Evolutionary conservation across 1,284 basidiomycete species (phyloP).

Genomic region (Volvariella volvacea): DNA sequence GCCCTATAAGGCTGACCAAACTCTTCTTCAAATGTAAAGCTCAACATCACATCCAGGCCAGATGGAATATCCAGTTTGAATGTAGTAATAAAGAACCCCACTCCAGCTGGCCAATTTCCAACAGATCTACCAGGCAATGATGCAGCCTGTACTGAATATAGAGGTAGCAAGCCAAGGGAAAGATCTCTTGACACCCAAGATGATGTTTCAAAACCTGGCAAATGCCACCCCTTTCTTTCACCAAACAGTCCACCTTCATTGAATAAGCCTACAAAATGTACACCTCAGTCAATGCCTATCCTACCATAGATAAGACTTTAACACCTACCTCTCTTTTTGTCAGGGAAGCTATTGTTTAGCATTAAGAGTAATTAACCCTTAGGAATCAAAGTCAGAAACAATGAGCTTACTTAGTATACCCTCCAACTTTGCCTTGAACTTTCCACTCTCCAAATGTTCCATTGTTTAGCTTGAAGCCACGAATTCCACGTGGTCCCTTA

Average conservation of each 20-base stretch:
- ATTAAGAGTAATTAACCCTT: constrained; percentile 3
- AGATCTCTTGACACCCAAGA: constrained; percentile 51
- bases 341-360: constrained; percentile 50
- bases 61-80: constrained; percentile 54
- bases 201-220: constrained; percentile 65
- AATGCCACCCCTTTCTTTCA: constrained; percentile 77
- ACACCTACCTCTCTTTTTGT: constrained; percentile 45
- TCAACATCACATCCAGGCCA: constrained; percentile 58
- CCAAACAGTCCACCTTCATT: constrained; percentile 80
- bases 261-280: constrained; percentile 27
- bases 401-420: constrained; percentile 54
- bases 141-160: no score
- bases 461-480: constrained; percentile 60
- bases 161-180: constrained; percentile 44
- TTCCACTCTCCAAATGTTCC: constrained; percentile 67
- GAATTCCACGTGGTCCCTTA: constrained; percentile 72
- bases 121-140: no score
- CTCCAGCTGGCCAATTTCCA: constrained; percentile 43
- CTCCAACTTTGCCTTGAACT: constrained; percentile 76
- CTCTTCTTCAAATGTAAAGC: constrained; percentile 59
- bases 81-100: constrained; percentile 75
- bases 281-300: neutral
- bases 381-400: neutral
- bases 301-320: constrained; percentile 17
- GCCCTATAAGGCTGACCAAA: constrained; percentile 61